Evolutionary conservation across 176 grass and related monocot species (phyloP), one percentile per base, ranked within the genome.

Genomic region (Triticum monococcum): DNA sequence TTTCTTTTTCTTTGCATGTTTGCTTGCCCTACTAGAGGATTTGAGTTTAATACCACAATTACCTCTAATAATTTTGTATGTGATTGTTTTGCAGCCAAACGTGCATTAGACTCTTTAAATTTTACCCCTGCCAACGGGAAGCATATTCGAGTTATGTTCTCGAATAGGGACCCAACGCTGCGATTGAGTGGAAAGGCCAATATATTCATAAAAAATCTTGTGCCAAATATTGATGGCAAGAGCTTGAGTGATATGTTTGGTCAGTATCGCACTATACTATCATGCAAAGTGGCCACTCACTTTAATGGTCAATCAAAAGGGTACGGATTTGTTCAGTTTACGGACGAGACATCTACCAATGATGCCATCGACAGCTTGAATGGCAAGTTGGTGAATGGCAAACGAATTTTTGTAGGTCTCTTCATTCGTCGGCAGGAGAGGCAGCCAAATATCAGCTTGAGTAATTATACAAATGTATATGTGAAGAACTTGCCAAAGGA

Each of bases 281-380:
- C 92, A 10, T 79, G 86, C 36, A 92, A 94, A 64, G n/a, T 94
- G 28, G 87, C 72, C 8, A 87, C 63, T 69, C 70, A 82, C 79
- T n/a, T 79, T 33, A 75, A 54, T 18, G 87, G 87, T 8, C 18
- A 85, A 7, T 91, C 86, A 1, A 91, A 89, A 81, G 84, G 87
- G n/a, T 79, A 89, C 28, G 89, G 89, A 9, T 94, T 91, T 79
- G 84, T 91, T 8, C 92, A 92, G 10, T 91, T 85, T 43, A 81
- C 87, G 23, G 12, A 11, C 3, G 84, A 89, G 17, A 46, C 80
- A 26, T 71, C 89, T 5, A 83, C 89, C 45, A 54, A 84, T 18
- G 67, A 87, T 33, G 86, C 92, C 18, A 91, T 94, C 36, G 66
- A 75, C 2, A 2, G 23, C 16, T 75, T 94, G 1, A 89, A 94